phyloP scores from a whole-genome alignment of 768 basidiomycete species.

The Cystofilobasidium capitatum region DNA sequence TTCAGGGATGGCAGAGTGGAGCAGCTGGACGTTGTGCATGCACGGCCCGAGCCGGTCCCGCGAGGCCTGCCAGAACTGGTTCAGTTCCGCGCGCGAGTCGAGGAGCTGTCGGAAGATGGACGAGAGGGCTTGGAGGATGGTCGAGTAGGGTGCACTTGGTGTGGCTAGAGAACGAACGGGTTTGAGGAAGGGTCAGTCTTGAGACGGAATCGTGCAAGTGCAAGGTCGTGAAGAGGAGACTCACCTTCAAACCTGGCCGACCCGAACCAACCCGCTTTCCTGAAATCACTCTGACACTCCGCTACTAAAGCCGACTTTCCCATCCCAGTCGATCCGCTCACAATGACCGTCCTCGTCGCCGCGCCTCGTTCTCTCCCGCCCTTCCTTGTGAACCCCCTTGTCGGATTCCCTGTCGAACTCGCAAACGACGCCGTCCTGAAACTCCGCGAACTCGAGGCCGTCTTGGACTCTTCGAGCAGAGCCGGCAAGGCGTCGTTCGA shows the following conservation, averaged over 20 bases:
- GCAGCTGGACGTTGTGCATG: slow-evolving; percentile 56
- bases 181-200: not conserved
- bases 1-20: slow-evolving; percentile 45
- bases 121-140: slow-evolving; percentile 58
- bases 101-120: slow-evolving; percentile 58
- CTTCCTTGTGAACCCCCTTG: not conserved
- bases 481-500: not conserved
- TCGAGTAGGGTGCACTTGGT: slow-evolving; percentile 60
- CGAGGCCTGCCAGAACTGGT: slow-evolving; percentile 54
- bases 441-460: not conserved
- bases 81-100: slow-evolving; percentile 59
- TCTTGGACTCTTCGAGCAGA: not conserved
- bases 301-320: slow-evolving; percentile 17
- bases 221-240: not conserved
- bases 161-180: slow-evolving; percentile 32
- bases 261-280: slow-evolving; percentile 16
- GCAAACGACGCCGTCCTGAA: not conserved
- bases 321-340: slow-evolving; percentile 7
- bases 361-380: not conserved
- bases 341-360: slow-evolving; percentile 5
- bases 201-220: not conserved
- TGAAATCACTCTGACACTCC: slow-evolving; percentile 6
- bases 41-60: slow-evolving; percentile 59
- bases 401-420: not conserved
- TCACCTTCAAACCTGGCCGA: slow-evolving; percentile 13